Evolutionary conservation across 139 green algal genomes (phyloP).

Genomic region (Astrephomene gubernaculifera): DNA sequence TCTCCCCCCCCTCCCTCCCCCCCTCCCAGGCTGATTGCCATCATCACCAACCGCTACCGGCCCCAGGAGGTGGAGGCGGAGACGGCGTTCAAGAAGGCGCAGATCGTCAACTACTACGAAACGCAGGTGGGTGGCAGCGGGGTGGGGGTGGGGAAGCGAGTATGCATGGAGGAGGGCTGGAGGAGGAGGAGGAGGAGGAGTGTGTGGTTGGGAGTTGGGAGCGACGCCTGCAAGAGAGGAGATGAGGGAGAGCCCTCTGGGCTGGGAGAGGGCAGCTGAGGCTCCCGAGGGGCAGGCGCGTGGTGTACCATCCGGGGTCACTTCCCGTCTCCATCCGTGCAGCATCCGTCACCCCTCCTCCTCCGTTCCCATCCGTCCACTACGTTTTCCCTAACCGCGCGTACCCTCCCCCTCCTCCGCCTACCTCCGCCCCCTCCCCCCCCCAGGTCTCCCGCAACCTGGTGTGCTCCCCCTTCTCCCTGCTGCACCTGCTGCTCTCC

Average conservation of each 20-base stretch:
- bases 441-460: slow-evolving; percentile 46
- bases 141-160: too few species aligned
- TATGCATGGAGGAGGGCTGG: too few species aligned
- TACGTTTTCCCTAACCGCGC: background rate
- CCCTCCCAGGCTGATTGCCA: slow-evolving; percentile 47
- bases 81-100: slow-evolving; percentile 42
- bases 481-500: background rate
- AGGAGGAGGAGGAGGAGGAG: too few species aligned
- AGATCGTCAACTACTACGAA: slow-evolving; percentile 44
- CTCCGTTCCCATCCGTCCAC: too few species aligned
- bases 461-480: slow-evolving; percentile 51
- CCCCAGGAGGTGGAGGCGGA: slow-evolving; percentile 49
- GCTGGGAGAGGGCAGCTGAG: too few species aligned
- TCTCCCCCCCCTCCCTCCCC: background rate
- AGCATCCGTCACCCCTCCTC: background rate
- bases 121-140: background rate
- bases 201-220: too few species aligned
- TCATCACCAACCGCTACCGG: slow-evolving; percentile 61
- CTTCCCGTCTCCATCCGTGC: too few species aligned
- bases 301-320: too few species aligned
- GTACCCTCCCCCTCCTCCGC: background rate
- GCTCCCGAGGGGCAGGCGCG: too few species aligned
- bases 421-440: background rate
- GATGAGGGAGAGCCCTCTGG: too few species aligned
- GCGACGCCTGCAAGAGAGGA: too few species aligned